These are phyloP conservation scores for Boletus subparvulus DNA, from an alignment of 768 basidiomycete genomes.

Conservation along the genomic window DNA sequence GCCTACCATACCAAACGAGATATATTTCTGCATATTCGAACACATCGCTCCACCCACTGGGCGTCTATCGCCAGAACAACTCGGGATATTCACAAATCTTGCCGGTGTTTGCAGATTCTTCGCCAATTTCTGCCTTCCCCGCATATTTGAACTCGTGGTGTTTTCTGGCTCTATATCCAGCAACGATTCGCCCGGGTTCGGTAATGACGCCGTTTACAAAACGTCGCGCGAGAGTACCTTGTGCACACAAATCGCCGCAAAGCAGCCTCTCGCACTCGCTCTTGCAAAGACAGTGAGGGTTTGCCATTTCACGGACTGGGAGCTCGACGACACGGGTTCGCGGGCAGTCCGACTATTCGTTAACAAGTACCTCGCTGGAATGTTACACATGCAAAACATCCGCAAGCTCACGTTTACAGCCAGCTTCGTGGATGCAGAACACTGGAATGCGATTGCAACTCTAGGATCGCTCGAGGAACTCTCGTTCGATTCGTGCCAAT, in stretches of 20 bases:
- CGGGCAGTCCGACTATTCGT: too few species aligned
- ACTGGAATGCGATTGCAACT: constrained; percentile 18
- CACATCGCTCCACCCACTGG: constrained; percentile 25
- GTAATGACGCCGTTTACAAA: not conserved
- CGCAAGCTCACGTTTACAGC: constrained; percentile 8
- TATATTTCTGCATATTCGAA: constrained; percentile 45
- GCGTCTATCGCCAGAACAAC: constrained; percentile 9
- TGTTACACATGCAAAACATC: constrained; percentile 21
- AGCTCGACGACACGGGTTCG: too few species aligned
- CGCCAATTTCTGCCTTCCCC: constrained; percentile 38
- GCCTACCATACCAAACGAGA: constrained; percentile 42
- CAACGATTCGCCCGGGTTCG: not conserved
- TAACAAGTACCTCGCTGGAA: not conserved
- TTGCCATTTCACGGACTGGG: constrained; percentile 13
- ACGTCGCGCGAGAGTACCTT: constrained; percentile 9
- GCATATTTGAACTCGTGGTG: constrained; percentile 38
- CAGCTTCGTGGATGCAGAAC: constrained; percentile 6
- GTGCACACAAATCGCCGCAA: constrained; percentile 29
- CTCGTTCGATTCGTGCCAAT: constrained; percentile 3
- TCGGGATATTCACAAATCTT: constrained; percentile 23
- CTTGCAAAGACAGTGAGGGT: constrained; percentile 33
- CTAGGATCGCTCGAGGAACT: constrained; percentile 18
- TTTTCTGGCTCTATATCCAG: constrained; percentile 19
- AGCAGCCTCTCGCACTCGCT: constrained; percentile 28
- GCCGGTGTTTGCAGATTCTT: constrained; percentile 46